Base-by-base conservation (phyloP, 78 protist species). In the Dictyostelium intermedium region DNA sequence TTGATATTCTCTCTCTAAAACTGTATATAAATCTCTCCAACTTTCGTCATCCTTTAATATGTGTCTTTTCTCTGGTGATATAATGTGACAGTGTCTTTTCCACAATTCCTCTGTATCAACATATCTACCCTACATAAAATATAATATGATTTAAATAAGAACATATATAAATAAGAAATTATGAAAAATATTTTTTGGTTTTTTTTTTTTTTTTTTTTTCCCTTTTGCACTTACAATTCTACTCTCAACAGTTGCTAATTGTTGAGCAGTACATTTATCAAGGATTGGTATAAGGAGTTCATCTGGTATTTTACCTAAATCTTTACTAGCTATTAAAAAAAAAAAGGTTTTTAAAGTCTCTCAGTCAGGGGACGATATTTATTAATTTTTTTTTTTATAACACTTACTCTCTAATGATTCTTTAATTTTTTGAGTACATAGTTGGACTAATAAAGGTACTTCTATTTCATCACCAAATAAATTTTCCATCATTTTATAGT, bases 11-110 rank as follows among this genome's bases (percentile, higher is more conserved):
- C 60, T 34, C 37, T 34, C 82, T 23, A 76, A 39, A 23, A 76
- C 14, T 32, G 41, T 27, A 56, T 56, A 81, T 81, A 81, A 34
- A 45, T 45, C 45, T 81, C 73, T 81, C 85, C 85, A 81, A 23
- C 73, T 81, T 34, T 25, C 30, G 2, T 70, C 77, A 70, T 70
- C 77, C 34, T 30, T 32, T 30, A 32, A 32, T 25, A 43, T 27
- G 10, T 27, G n/a, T 25, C 37, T 70, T 3, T 3, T 11, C 25
- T 70, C 41, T 70, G 77, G 60, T 81, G 85, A 56, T 39, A 53
- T 56, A 56, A 45, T 60, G 18, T 45, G 61, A 81, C 85, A 81
- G 23, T 81, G 85, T 81, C 56, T 81, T 81, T 34, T 81, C 85
- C 85, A 81, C 23, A 81, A 53, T 25, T 81, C 85, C 23, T 81